These are phyloP conservation scores for Paramecium octaurelia DNA, from an alignment of 73 alveolate species.

Conservation along the genomic window DNA sequence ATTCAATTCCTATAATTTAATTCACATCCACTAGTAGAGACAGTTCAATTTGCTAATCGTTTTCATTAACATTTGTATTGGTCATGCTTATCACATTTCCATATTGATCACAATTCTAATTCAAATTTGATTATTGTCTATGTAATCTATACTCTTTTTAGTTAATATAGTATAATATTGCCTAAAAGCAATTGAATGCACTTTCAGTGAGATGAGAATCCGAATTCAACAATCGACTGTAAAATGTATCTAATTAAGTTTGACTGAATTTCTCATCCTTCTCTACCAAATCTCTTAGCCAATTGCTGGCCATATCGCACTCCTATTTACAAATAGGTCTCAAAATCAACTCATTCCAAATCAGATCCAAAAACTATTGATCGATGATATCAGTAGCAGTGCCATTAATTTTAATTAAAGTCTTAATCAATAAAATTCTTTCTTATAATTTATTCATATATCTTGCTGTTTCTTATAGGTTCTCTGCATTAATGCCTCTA, in stretches of 20 bases:
- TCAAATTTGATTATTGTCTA: not conserved
- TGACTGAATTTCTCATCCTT: not conserved
- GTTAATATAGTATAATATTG: not conserved
- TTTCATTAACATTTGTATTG: not conserved
- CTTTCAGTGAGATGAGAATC: not conserved
- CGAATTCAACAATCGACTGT: not conserved
- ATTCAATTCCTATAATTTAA: conserved; percentile 10
- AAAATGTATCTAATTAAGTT: not conserved
- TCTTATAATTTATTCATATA: conserved; percentile 43
- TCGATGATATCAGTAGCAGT: not conserved
- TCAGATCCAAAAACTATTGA: not conserved
- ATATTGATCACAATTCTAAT: not conserved
- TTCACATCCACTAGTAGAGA: not conserved
- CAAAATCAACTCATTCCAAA: conserved; percentile 14
- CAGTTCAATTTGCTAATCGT: not conserved
- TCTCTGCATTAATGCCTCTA: not conserved
- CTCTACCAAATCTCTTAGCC: conserved; percentile 30
- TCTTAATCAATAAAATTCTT: not conserved
- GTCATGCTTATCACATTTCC: not conserved
- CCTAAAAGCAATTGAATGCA: conserved; percentile 12
- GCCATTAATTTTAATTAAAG: not conserved
- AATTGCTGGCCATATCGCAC: conserved; percentile 4
- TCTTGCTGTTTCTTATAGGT: not conserved
- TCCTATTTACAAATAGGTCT: conserved; percentile 8
- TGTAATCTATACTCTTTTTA: not conserved